phyloP scores from a whole-genome alignment of 2,329 filamentous ascomycete genomes.

The Scytalidium sp. region DNA sequence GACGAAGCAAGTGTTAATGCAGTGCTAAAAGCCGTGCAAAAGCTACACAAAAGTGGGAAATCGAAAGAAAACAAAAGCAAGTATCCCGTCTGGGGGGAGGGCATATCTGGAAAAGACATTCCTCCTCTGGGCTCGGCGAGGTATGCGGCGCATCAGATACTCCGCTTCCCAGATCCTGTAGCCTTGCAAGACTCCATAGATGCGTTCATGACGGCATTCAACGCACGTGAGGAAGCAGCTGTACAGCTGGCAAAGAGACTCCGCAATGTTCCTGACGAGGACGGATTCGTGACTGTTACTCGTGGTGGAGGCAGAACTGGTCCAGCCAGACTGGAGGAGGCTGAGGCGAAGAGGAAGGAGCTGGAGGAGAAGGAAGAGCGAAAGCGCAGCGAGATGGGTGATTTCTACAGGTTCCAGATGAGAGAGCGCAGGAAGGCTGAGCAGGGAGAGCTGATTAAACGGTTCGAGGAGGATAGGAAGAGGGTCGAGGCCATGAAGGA shows the following conservation, averaged over 20 bases:
- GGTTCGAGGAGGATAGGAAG: slow-evolving; percentile 74
- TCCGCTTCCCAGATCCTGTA: slow-evolving; percentile 67
- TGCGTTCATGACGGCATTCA: slow-evolving; percentile 83
- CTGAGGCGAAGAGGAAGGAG: slow-evolving; percentile 55
- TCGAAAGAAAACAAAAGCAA: background rate
- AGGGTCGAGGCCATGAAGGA: slow-evolving; percentile 69
- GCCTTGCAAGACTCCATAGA: slow-evolving; percentile 74
- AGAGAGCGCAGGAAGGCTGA: slow-evolving; percentile 75
- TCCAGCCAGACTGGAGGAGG: slow-evolving; percentile 72
- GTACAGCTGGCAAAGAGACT: slow-evolving; percentile 59
- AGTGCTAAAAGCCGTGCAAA: slow-evolving; percentile 71
- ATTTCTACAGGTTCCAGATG: slow-evolving; percentile 84
- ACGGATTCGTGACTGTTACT: slow-evolving; percentile 92
- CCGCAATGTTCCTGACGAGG: slow-evolving; percentile 82
- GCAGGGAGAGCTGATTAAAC: slow-evolving; percentile 64
- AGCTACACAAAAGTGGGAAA: slow-evolving; percentile 54
- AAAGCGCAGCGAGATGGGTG: slow-evolving; percentile 60
- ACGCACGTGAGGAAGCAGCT: slow-evolving; percentile 63
- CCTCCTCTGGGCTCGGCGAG: slow-evolving; percentile 54
- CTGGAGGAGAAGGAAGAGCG: slow-evolving; percentile 62
- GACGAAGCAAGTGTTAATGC: slow-evolving; percentile 76
- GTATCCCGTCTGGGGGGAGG: slow-evolving; percentile 67
- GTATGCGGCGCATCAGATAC: slow-evolving; percentile 62
- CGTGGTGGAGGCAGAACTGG: slow-evolving; percentile 69
- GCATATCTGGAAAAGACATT: slow-evolving; percentile 49